These are phyloP conservation scores for Scheffersomyces quercinus DNA, from an alignment of 1,139 yeast species.

Conservation along the genomic window DNA sequence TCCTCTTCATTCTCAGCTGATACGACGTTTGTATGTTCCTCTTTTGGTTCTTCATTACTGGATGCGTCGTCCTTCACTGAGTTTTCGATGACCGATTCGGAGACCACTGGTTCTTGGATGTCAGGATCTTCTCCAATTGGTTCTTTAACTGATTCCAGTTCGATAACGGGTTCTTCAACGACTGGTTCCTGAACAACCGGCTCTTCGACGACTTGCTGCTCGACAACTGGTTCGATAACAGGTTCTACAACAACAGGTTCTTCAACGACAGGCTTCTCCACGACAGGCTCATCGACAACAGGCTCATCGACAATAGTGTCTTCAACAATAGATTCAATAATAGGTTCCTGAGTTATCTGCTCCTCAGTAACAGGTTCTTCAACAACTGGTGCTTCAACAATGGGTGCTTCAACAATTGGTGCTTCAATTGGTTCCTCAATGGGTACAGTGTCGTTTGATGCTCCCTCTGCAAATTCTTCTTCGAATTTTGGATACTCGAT, in stretches of 20 bases:
- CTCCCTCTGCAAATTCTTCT: neutral
- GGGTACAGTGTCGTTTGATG: too few species aligned
- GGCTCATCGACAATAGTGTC: neutral
- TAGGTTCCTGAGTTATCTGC: neutral
- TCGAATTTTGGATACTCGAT: neutral
- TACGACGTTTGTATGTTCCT: too few species aligned
- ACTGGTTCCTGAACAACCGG: slow-evolving; percentile 3
- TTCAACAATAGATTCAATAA: slow-evolving; percentile 3
- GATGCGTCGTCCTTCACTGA: neutral
- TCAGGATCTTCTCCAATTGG: neutral
- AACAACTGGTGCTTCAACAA: neutral
- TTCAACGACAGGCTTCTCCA: slow-evolving; percentile 4
- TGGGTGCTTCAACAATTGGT: neutral
- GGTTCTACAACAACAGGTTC: slow-evolving; percentile 1
- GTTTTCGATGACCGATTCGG: neutral
- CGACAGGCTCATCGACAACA: slow-evolving; percentile 1
- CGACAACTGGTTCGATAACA: slow-evolving; percentile 1
- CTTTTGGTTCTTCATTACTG: too few species aligned
- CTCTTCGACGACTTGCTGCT: slow-evolving; percentile 2
- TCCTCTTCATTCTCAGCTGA: neutral
- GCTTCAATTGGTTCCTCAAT: neutral
- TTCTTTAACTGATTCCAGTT: neutral
- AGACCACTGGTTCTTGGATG: neutral
- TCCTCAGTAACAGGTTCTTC: slow-evolving; percentile 3
- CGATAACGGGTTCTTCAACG: neutral